Conservation (phyloP, 176 grass and related monocot species). For the Rhipidocladum racemiflorum region DNA sequence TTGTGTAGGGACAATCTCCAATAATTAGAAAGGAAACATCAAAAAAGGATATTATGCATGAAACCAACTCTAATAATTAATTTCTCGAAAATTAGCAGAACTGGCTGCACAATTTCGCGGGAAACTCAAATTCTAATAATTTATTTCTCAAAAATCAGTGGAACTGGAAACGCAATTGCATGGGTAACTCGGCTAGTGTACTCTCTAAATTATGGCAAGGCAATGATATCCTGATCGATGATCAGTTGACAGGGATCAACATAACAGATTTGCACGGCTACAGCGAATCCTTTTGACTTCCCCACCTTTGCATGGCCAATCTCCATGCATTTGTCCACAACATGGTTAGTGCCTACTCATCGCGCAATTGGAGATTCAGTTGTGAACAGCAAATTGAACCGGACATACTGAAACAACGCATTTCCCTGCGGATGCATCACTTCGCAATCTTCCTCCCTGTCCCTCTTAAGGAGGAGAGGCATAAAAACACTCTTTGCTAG, state of each 20-base stretch:
- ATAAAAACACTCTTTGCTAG: neutral
- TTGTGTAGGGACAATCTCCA: neutral
- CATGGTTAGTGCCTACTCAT: neutral
- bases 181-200: too few species aligned
- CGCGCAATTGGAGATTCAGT: neutral
- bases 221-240: neutral
- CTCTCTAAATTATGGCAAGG: neutral
- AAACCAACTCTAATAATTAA: neutral
- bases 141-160: neutral
- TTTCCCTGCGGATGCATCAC: neutral
- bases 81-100: neutral
- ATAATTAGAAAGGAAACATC: neutral
- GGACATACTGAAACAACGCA: neutral
- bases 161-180: neutral
- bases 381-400: neutral
- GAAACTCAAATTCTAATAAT: slow-evolving; percentile 10
- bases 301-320: neutral
- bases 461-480: neutral
- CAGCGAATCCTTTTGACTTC: neutral
- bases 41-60: neutral
- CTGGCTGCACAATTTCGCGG: neutral
- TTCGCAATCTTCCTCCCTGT: neutral
- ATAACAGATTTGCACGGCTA: neutral
- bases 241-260: neutral
- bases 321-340: neutral